Conservation (phyloP, 768 basidiomycete genomes). For the Gyrodon lividus region DNA sequence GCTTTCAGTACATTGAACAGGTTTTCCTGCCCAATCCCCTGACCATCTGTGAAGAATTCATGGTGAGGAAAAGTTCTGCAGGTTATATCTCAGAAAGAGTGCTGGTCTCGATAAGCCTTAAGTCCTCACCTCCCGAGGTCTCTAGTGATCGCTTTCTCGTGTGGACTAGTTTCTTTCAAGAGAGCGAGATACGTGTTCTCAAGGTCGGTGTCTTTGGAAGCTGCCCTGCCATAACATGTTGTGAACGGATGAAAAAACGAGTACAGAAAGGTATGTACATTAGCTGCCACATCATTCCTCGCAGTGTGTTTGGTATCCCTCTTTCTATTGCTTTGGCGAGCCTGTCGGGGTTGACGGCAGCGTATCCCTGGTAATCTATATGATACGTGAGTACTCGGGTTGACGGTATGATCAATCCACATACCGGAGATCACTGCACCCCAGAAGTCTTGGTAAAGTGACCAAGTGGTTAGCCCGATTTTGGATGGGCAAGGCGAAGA, state of each 20-base stretch:
- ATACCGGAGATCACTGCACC: conserved; percentile 86
- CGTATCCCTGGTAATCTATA: conserved; percentile 86
- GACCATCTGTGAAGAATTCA: conserved; percentile 91
- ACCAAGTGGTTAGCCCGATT: conserved; percentile 6
- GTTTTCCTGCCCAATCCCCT: conserved; percentile 95
- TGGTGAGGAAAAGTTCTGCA: conserved; percentile 93
- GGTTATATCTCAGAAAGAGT: conserved; percentile 11
- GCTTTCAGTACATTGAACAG: conserved; percentile 98
- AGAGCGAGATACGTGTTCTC: conserved; percentile 81
- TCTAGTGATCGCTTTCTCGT: conserved; percentile 92
- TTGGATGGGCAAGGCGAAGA: neutral
- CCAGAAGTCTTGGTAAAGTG: conserved; percentile 75
- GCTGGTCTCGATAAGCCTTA: neutral
- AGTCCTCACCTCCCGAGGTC: conserved; percentile 76
- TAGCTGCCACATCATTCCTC: conserved; percentile 96
- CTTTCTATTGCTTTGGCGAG: conserved; percentile 87
- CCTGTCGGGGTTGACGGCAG: conserved; percentile 71
- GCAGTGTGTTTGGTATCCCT: conserved; percentile 84
- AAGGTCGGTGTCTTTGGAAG: conserved; percentile 86
- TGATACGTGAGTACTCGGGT: conserved; percentile 5
- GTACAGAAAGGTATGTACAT: conserved; percentile 52
- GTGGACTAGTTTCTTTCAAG: conserved; percentile 78
- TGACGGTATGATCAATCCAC: conserved; percentile 10
- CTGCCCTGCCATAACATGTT: conserved; percentile 57
- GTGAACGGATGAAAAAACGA: conserved; percentile 11